Evolutionary conservation across 1,284 basidiomycete species (phyloP), one percentile per base, ranked within the genome.

Genomic region (Porogramme epimiltina): DNA sequence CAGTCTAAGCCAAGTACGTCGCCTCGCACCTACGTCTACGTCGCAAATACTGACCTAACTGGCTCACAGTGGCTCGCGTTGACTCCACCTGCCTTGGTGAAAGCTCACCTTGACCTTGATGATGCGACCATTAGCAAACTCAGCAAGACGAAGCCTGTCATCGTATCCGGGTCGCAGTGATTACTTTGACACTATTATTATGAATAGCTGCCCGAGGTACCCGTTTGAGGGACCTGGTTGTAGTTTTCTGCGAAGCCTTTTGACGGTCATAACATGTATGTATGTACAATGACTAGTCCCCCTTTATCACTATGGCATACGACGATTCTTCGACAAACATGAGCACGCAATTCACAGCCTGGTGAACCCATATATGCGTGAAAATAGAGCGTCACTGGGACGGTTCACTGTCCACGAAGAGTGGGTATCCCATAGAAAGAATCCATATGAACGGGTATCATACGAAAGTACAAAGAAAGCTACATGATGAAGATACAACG

Each of bases 31-130:
- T 9, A 16, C 23, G 4, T 2, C 4, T 18, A 24, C n/a, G 2
- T 15, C 42, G 9, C 10, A 4, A 22, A 11, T n/a, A 13, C 31
- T 28, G 19, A 45, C 24, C n/a, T 23, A 13, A 25, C n/a, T 3
- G 18, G 13, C 16, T 37, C 34, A 10, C 58, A 85, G 79, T 89
- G 85, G 86, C 71, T 89, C 13, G 85, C 85, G 0, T 67, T 87
- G 58, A 84, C 80, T 2, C 85, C 85, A 3, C 80, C 82, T 1
- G 75, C 73, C n/a, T 65, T 87, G 36, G 84, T 86, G 19, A 80
- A 87, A 61, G 81, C 79, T 1, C 83, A 85, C 61, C 70, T 85
- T 31, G 75, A 77, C 22, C 66, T 85, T 25, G 72, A 73, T 28
- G 75, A 82, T 56, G 78, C 76, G 11, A 78, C 78, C 3, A 75